Percentiles rank a stretch among this genome's conserved stretches.
Evolutionary conservation across 768 basidiomycete species (phyloP).

Genomic region (Hericium rajendrae): DNA sequence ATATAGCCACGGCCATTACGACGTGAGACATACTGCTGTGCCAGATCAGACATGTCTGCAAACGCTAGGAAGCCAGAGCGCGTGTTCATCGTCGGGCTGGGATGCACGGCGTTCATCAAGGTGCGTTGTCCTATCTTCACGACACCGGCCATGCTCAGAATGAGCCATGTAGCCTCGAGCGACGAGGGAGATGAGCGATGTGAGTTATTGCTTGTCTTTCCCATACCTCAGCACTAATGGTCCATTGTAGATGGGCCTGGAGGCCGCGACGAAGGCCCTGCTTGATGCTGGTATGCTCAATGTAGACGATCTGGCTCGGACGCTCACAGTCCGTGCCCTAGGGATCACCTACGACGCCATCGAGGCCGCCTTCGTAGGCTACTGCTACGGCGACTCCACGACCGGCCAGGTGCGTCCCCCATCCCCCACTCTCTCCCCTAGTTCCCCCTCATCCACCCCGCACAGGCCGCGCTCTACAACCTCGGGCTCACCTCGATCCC

Average conservation of each 20-base stretch:
- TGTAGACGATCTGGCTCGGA: not conserved
- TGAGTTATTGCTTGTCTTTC: slow-evolving; percentile 22
- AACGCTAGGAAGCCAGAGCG: slow-evolving; percentile 1
- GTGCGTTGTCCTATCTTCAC: slow-evolving; percentile 23
- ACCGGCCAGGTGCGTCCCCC: slow-evolving; percentile 46
- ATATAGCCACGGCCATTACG: too few relatives aligned
- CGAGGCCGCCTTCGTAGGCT: slow-evolving; percentile 68
- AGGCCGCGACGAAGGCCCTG: slow-evolving; percentile 80
- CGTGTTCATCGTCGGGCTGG: slow-evolving; percentile 58
- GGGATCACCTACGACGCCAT: slow-evolving; percentile 78
- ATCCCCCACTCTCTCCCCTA: not conserved
- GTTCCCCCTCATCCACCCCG: not conserved
- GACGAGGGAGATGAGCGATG: slow-evolving; percentile 60
- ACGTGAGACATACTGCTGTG: too few relatives aligned
- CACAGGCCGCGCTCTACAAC: slow-evolving; percentile 67
- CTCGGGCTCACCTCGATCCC: slow-evolving; percentile 80
- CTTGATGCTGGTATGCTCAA: slow-evolving; percentile 60
- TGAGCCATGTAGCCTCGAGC: slow-evolving; percentile 48
- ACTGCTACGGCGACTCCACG: slow-evolving; percentile 74
- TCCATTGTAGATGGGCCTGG: slow-evolving; percentile 62
- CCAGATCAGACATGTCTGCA: not conserved
- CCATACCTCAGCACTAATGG: not conserved
- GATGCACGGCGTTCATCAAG: slow-evolving; percentile 74
- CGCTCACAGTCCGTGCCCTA: slow-evolving; percentile 16
- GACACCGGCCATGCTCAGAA: not conserved